Evolutionary conservation across 163 green algal genomes (phyloP).

Genomic region (Scenedesmus sp.): DNA sequence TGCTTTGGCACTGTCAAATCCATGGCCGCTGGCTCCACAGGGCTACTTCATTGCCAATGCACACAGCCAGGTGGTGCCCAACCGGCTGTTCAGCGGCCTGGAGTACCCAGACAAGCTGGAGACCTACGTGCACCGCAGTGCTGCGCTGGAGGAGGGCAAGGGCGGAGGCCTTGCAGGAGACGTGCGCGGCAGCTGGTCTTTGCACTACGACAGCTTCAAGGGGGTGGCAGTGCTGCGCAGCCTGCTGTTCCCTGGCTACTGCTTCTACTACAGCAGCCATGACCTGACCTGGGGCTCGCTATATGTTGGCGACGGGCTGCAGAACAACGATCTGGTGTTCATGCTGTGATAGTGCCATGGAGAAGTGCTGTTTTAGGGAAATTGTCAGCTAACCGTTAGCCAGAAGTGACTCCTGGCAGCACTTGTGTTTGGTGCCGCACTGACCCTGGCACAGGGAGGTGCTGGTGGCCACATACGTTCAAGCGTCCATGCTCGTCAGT

Average conservation of each 20-base stretch:
- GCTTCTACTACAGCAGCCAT: conserved; percentile 78
- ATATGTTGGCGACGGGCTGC: conserved; percentile 78
- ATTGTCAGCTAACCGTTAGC: not conserved
- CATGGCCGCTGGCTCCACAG: conserved; percentile 28
- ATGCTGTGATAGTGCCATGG: conserved; percentile 67
- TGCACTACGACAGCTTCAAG: conserved; percentile 79
- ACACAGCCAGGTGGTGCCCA: conserved; percentile 68
- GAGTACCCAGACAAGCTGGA: conserved; percentile 86
- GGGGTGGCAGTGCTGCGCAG: conserved; percentile 57
- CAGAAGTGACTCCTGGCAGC: too few relatives aligned
- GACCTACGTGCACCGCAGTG: conserved; percentile 70
- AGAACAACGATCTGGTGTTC: conserved; percentile 88
- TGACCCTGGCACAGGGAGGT: too few relatives aligned
- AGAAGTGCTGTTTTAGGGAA: not conserved
- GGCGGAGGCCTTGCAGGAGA: conserved; percentile 69
- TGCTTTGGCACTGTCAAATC: not conserved
- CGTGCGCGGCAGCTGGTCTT: conserved; percentile 75
- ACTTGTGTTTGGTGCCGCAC: too few relatives aligned
- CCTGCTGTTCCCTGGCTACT: conserved; percentile 80
- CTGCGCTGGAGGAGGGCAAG: conserved; percentile 27
- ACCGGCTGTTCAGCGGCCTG: conserved; percentile 73
- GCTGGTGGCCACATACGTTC: too few relatives aligned
- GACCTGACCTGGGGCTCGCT: conserved; percentile 74
- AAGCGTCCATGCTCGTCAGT: too few relatives aligned
- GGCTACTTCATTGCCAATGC: conserved; percentile 65